phyloP scores from a whole-genome alignment of 179 eudicot species.

The Carnegiea gigantea region DNA sequence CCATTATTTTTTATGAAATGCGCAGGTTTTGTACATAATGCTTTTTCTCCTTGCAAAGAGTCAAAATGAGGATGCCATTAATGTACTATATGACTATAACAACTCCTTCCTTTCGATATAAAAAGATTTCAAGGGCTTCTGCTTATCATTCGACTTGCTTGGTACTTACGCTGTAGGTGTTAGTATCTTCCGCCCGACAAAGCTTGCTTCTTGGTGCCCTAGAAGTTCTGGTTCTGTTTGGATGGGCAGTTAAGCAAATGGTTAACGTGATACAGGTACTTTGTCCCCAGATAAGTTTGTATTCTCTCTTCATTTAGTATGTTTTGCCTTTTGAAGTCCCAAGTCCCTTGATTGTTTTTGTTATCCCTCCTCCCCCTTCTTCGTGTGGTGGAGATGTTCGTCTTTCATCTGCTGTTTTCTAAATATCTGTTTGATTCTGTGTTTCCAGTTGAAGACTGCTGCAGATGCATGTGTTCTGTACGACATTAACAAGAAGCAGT shows the following conservation, averaged over 20 bases:
- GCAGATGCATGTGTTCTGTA: conserved; percentile 86
- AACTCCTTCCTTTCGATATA: neutral
- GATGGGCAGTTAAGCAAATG: conserved; percentile 80
- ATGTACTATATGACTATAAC: conserved; percentile 42
- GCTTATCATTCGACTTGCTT: conserved; percentile 11
- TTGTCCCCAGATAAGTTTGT: neutral
- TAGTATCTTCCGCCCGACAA: conserved; percentile 49
- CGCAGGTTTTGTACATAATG: conserved; percentile 87
- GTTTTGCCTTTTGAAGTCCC: neutral
- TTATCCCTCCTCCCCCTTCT: too few relatives aligned
- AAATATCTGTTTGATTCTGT: conserved; percentile 11
- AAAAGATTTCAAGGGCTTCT: neutral
- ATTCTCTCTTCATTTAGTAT: neutral
- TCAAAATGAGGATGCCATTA: conserved; percentile 51
- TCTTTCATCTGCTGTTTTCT: neutral
- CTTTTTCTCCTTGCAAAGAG: conserved; percentile 77
- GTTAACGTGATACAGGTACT: conserved; percentile 85
- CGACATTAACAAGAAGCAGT: conserved; percentile 70
- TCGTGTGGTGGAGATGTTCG: too few relatives aligned
- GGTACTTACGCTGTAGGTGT: conserved; percentile 41
- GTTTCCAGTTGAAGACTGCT: conserved; percentile 80
- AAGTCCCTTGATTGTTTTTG: too few relatives aligned
- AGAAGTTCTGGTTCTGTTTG: conserved; percentile 61
- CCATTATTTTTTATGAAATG: conserved; percentile 8
- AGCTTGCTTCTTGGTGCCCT: conserved; percentile 45